Conservation (phyloP, 192 early-diverging fungal genomes). For the Coemansia sp. region DNA sequence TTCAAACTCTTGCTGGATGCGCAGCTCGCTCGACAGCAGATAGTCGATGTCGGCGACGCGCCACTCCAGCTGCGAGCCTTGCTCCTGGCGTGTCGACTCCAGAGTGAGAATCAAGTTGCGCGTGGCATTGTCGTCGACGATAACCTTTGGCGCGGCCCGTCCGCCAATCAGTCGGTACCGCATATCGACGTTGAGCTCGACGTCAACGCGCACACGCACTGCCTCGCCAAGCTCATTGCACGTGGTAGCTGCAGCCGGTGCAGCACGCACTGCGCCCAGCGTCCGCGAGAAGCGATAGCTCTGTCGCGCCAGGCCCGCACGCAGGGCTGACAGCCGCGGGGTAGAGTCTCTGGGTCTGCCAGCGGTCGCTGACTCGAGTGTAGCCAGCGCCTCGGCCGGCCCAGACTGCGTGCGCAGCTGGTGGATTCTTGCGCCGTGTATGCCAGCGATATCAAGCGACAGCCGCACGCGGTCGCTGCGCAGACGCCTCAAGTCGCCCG, state of each 20-base stretch:
- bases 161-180: constrained; percentile 31
- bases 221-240: neutral
- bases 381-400: constrained; percentile 25
- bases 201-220: constrained; percentile 36
- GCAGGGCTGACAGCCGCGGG: constrained; percentile 17
- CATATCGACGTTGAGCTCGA: constrained; percentile 37
- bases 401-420: constrained; percentile 45
- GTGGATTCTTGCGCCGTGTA: constrained; percentile 25
- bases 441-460: constrained; percentile 18
- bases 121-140: constrained; percentile 46
- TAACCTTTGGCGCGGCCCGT: constrained; percentile 16
- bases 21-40: constrained; percentile 39
- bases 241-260: neutral
- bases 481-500: constrained; percentile 31
- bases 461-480: constrained; percentile 34
- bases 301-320: constrained; percentile 29
- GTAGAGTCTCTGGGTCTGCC: neutral
- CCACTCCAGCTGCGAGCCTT: constrained; percentile 21
- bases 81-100: constrained; percentile 19
- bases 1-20: constrained; percentile 24
- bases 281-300: constrained; percentile 25
- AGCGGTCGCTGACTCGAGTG: constrained; percentile 7
- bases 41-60: constrained; percentile 49
- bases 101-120: constrained; percentile 45
- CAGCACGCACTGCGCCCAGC: constrained; percentile 16